These are phyloP conservation scores for Boletellus deceptivus DNA, from an alignment of 1,284 basidiomycete species.

Conservation along the genomic window DNA sequence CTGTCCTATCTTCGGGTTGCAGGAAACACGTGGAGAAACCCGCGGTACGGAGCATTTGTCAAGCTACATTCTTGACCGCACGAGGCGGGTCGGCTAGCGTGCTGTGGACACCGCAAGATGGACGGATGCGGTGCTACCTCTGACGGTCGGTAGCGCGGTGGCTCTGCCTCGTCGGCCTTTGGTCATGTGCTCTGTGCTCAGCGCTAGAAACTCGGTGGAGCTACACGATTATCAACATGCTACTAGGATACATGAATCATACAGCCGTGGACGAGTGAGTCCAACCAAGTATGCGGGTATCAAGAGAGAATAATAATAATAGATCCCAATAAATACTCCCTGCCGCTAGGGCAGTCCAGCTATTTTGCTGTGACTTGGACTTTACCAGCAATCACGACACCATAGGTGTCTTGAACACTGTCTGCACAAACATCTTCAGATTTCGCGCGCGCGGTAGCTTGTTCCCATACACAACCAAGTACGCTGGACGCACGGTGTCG, in stretches of 20 bases:
- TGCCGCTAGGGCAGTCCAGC: background rate
- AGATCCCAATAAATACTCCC: conserved; percentile 14
- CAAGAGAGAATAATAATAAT: conserved; percentile 1
- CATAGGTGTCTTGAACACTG: conserved; percentile 37
- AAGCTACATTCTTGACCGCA: conserved; percentile 16
- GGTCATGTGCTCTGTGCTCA: too few species aligned
- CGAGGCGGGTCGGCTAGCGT: conserved; percentile 12
- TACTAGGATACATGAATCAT: conserved; percentile 5
- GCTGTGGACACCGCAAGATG: background rate
- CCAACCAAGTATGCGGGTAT: conserved; percentile 22
- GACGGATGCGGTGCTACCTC: background rate
- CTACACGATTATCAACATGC: background rate
- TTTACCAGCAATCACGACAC: conserved; percentile 21
- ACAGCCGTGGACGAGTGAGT: conserved; percentile 7
- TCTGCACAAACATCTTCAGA: conserved; percentile 31
- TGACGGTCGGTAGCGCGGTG: background rate
- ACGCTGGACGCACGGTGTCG: conserved; percentile 58
- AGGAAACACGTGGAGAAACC: conserved; percentile 16
- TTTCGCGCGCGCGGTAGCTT: conserved; percentile 27
- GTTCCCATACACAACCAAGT: conserved; percentile 50
- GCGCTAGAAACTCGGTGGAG: too few species aligned
- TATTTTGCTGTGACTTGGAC: background rate
- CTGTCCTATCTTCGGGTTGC: conserved; percentile 7
- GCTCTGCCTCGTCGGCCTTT: too few species aligned
- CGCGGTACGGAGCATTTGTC: conserved; percentile 8